A percentile compares a stretch with the other conserved stretches of the same genome.
Evolutionary conservation across 371 early-diverging fungal genomes (phyloP).

Genomic region (Mortierella sp.): DNA sequence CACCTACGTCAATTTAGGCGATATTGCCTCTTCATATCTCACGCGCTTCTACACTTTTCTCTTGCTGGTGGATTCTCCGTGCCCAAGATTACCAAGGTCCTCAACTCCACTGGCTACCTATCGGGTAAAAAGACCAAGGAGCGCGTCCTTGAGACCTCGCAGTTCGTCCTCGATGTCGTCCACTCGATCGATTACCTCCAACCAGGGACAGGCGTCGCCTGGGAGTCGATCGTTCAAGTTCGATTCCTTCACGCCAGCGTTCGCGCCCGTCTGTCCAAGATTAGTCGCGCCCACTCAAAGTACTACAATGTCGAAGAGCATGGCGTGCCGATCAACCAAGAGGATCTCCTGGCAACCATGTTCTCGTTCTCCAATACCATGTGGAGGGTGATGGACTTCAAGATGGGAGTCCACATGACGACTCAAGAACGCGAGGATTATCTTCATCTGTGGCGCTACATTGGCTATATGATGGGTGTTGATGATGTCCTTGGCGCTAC

Average conservation of each 20-base stretch:
- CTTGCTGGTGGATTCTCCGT: conserved; percentile 25
- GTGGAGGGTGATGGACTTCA: conserved; percentile 35
- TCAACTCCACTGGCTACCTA: conserved; percentile 42
- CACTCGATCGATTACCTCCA: conserved; percentile 26
- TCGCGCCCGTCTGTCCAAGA: conserved; percentile 22
- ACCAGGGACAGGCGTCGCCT: conserved; percentile 28
- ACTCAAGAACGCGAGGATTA: conserved; percentile 38
- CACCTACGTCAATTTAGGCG: conserved; percentile 4
- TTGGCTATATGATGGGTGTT: conserved; percentile 43
- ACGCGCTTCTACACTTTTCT: conserved; percentile 31
- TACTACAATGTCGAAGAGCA: conserved; percentile 32
- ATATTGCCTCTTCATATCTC: conserved; percentile 20
- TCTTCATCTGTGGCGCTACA: conserved; percentile 46
- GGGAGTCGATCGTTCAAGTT: conserved; percentile 45
- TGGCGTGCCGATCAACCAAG: conserved; percentile 55
- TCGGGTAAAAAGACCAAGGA: conserved; percentile 26
- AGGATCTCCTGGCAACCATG: conserved; percentile 35
- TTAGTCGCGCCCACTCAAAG: conserved; percentile 29
- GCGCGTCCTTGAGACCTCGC: conserved; percentile 33
- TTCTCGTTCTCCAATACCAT: conserved; percentile 32
- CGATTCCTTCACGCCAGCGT: conserved; percentile 41
- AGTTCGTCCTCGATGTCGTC: conserved; percentile 27
- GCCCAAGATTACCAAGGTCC: conserved; percentile 42
- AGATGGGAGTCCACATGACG: conserved; percentile 29
- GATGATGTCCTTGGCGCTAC: conserved; percentile 28